Evolutionary conservation across 1,284 basidiomycete species (phyloP), one percentile per base, ranked within the genome.

Genomic region (Schizopora paradoxa): DNA sequence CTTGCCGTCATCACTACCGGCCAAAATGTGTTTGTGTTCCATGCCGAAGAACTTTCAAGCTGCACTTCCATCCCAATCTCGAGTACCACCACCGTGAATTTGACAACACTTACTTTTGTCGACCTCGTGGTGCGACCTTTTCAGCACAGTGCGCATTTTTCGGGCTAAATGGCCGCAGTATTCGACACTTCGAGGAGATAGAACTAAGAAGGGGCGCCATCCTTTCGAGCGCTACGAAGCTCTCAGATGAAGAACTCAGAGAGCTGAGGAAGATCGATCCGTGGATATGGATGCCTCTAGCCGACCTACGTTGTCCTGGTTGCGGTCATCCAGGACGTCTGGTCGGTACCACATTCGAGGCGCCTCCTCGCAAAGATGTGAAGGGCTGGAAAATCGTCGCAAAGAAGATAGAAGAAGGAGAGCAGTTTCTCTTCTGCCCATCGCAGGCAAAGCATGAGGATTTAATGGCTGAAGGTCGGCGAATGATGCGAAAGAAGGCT

Each of bases 341-440:
- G 19, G 51, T 52, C 6, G 51, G 51, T 2, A 38, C 33, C 28
- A 52, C 43, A 7, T 52, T 52, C 25, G 14, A 42, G 14, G 42
- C 28, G n/a, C 47, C 47, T 8, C n/a, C 32, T 23, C 36, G 13
- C 34, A 44, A 31, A n/a, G 46, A 51, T 18, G 34, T 37, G 5
- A 44, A 39, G 35, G 49, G 41, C 16, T 51, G 49, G 49, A 13
- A 8, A 31, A 13, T 26, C 22, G 40, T 48, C 19, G 26, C 19
- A 32, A 32, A 18, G 40, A 22, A 48, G 46, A 22, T 48, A 28
- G 36, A 48, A 7, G n/a, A 22, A 11, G 41, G 41, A 23, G 41
- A 47, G 18, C 16, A 21, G 14, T 48, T 51, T 26, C 40, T 45
- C 13, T 43, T 39, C 19, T 51, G 45, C 21, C 28, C 43, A 34